A percentile compares a stretch with the other conserved stretches of the same genome.
Conservation (phyloP, 176 grass and related monocot genomes). For the Carex parvula region DNA sequence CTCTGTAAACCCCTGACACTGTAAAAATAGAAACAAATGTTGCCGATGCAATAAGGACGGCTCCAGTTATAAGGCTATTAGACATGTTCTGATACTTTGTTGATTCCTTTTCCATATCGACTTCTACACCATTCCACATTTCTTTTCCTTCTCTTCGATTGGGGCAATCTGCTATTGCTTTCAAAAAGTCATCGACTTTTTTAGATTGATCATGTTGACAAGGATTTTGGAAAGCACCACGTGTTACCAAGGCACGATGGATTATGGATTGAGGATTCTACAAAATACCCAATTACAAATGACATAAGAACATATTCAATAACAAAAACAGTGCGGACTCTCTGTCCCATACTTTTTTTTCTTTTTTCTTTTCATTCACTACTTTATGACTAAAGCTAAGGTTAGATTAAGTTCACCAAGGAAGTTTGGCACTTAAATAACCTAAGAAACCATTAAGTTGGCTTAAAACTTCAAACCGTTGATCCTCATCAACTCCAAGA, state of each 20-base stretch:
- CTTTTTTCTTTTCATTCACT: background rate
- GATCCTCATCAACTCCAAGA: too few species aligned
- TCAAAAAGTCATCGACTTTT: background rate
- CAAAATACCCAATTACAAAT: background rate
- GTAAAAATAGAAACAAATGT: constrained; percentile 28
- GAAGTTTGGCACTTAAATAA: background rate
- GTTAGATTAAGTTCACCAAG: too few species aligned
- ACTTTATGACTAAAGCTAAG: background rate
- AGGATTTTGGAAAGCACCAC: background rate
- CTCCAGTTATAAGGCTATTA: background rate
- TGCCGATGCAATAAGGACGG: constrained; percentile 12
- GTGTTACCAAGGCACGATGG: background rate
- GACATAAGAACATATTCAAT: background rate
- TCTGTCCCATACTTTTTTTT: background rate
- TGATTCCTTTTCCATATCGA: background rate
- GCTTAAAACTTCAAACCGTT: too few species aligned
- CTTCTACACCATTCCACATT: background rate
- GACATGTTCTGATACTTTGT: constrained; percentile 14
- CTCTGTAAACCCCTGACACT: background rate
- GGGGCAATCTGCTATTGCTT: background rate
- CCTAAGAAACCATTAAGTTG: background rate
- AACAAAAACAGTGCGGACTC: background rate
- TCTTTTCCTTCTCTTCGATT: background rate
- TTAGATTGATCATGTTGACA: background rate
- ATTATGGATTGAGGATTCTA: constrained; percentile 15